phyloP scores from a whole-genome alignment of 192 early-diverging fungal genomes.

The Backusella psychrophila region DNA sequence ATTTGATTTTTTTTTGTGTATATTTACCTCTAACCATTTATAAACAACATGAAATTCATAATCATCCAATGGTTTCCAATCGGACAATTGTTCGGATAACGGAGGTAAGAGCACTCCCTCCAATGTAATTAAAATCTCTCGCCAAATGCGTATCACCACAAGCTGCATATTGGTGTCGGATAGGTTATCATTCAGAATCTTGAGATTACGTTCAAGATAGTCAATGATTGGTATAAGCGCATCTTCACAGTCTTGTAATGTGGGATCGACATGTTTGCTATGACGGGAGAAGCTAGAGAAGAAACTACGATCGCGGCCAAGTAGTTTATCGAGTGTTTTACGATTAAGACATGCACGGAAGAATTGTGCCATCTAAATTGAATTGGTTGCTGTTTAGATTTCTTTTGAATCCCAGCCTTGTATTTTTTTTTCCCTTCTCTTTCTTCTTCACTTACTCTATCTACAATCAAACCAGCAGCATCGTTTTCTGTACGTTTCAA shows the following conservation, averaged over 20 bases:
- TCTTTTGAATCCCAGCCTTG: not conserved
- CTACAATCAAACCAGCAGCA: constrained; percentile 67
- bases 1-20: not conserved
- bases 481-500: constrained; percentile 68
- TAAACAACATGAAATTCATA: constrained; percentile 64
- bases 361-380: constrained; percentile 53
- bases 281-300: constrained; percentile 29
- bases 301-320: constrained; percentile 52
- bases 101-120: constrained; percentile 75
- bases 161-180: constrained; percentile 62
- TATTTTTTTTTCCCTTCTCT: too few species aligned
- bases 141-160: constrained; percentile 70
- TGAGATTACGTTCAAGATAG: constrained; percentile 73
- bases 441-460: constrained; percentile 44
- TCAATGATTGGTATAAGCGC: constrained; percentile 68
- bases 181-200: constrained; percentile 62
- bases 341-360: constrained; percentile 62
- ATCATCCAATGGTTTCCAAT: constrained; percentile 60
- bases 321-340: constrained; percentile 53
- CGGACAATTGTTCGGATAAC: constrained; percentile 54
- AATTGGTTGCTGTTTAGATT: not conserved
- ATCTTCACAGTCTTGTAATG: constrained; percentile 57
- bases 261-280: constrained; percentile 34
- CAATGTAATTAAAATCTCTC: constrained; percentile 62
- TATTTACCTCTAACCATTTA: constrained; percentile 66